phyloP scores from a whole-genome alignment of 176 grass and related monocot genomes.

The Carex littledalei region DNA sequence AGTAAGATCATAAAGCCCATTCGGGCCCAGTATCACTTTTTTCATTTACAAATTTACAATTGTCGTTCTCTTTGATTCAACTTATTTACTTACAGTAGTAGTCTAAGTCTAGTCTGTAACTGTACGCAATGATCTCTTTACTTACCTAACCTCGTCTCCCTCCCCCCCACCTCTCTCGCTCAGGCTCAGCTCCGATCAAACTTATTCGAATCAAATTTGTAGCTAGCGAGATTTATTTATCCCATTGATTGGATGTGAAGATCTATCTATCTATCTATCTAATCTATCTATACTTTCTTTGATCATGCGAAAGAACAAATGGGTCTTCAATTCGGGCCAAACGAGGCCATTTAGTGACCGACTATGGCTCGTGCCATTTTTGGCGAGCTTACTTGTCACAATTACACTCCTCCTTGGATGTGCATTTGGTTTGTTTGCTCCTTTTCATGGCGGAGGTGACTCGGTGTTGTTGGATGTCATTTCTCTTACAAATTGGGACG shows the following conservation, averaged over 20 bases:
- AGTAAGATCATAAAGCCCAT: neutral
- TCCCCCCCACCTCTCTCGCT: neutral
- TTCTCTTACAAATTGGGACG: constrained; percentile 47
- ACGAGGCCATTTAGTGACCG: constrained; percentile 60
- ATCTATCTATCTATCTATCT: neutral
- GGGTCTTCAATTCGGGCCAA: constrained; percentile 33
- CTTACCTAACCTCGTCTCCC: constrained; percentile 3
- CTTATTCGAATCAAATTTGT: neutral
- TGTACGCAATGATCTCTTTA: neutral
- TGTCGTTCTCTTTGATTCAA: too few relatives aligned
- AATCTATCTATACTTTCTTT: neutral
- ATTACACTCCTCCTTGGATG: constrained; percentile 55
- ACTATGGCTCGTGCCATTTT: constrained; percentile 77
- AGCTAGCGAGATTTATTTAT: constrained; percentile 2
- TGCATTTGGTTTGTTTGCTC: constrained; percentile 62
- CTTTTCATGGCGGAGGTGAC: constrained; percentile 28
- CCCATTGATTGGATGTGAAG: neutral
- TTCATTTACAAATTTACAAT: too few relatives aligned
- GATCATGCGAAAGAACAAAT: constrained; percentile 65
- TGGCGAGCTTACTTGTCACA: constrained; percentile 63
- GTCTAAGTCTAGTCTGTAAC: neutral
- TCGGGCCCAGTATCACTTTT: too few relatives aligned
- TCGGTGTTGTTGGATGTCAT: constrained; percentile 48
- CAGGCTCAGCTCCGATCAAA: neutral
- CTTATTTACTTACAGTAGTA: too few relatives aligned